These are phyloP conservation scores for Phoma sp. DNA, from an alignment of 2,329 filamentous ascomycete genomes.

Conservation along the genomic window DNA sequence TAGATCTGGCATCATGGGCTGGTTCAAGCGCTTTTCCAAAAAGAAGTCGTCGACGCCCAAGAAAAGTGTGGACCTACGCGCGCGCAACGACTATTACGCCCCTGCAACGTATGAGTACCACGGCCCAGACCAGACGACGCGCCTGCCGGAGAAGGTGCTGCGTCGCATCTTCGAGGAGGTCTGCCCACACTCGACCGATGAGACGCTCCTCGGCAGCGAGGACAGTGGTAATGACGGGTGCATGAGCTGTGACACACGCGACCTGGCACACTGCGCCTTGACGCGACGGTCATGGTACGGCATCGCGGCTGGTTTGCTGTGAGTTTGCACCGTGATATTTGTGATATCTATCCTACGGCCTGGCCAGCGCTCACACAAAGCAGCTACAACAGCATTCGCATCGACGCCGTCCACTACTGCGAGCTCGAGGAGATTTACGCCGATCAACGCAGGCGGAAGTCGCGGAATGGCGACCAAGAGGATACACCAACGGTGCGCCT, in stretches of 20 bases:
- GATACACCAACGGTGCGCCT: conserved; percentile 81
- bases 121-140: conserved; percentile 53
- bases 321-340: conserved; percentile 51
- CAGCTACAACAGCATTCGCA: conserved; percentile 88
- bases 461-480: conserved; percentile 76
- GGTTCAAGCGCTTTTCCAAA: conserved; percentile 58
- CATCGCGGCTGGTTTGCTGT: conserved; percentile 68
- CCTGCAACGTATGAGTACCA: conserved; percentile 38
- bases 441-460: conserved; percentile 67
- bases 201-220: conserved; percentile 78
- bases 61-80: conserved; percentile 39
- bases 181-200: conserved; percentile 81
- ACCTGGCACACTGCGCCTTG: conserved; percentile 79
- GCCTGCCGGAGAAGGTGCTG: conserved; percentile 73
- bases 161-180: conserved; percentile 80
- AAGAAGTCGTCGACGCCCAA: conserved; percentile 48
- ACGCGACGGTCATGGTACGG: conserved; percentile 76
- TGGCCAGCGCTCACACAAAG: conserved; percentile 15
- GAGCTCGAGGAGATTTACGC: conserved; percentile 82
- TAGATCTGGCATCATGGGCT: conserved; percentile 54
- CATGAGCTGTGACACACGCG: conserved; percentile 92
- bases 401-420: conserved; percentile 95
- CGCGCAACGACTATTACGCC: conserved; percentile 42
- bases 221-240: conserved; percentile 79
- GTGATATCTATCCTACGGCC: background rate